phyloP scores from a whole-genome alignment of 139 green algal species.

The Monoraphidium neglectum region DNA sequence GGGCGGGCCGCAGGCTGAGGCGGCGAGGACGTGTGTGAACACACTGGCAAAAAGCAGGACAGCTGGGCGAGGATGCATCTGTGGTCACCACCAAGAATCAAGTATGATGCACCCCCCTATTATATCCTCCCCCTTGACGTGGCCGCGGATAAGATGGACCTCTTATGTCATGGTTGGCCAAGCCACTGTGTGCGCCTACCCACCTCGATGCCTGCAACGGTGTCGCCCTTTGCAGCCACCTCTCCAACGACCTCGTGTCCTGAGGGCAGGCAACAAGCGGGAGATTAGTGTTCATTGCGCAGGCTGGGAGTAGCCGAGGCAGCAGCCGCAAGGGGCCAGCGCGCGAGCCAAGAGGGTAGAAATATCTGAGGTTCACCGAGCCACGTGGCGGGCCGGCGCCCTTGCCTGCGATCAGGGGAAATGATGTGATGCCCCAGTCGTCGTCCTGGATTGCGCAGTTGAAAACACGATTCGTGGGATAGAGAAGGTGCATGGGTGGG shows the following conservation, averaged over 20 bases:
- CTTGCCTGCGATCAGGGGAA: slow-evolving; percentile 45
- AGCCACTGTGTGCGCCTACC: no score
- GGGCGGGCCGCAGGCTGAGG: not conserved
- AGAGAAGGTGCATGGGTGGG: no score
- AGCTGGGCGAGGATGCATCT: not conserved
- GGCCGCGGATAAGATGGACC: no score
- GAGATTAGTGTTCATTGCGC: not conserved
- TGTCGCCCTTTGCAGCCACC: slow-evolving; percentile 1
- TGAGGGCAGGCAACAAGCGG: not conserved
- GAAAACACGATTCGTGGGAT: no score
- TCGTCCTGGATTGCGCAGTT: slow-evolving; percentile 30
- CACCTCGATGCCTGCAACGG: not conserved
- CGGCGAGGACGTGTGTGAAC: slow-evolving; percentile 7
- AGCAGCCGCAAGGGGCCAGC: no score
- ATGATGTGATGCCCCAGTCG: slow-evolving; percentile 48
- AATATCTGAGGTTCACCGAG: no score
- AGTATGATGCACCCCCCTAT: not conserved
- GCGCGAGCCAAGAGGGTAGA: no score
- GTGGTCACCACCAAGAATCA: not conserved
- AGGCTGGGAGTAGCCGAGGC: no score
- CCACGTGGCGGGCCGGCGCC: not conserved
- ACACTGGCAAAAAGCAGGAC: not conserved
- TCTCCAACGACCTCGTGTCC: slow-evolving; percentile 30
- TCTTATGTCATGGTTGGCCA: no score
- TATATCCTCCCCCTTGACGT: no score